These are phyloP conservation scores for Metschnikowia matae DNA, from an alignment of 805 yeast species.

Conservation along the genomic window DNA sequence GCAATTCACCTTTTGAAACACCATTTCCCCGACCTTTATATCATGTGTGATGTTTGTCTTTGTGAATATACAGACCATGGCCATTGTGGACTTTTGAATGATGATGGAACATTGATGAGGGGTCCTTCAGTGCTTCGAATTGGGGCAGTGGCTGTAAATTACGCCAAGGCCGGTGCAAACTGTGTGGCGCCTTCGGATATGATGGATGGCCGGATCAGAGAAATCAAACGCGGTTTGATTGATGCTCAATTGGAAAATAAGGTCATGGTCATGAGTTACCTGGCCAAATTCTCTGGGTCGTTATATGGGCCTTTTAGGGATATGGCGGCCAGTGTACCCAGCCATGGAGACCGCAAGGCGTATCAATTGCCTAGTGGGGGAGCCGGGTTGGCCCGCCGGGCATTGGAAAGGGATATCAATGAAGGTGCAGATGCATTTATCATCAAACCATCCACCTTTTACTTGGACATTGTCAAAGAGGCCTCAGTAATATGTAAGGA, in stretches of 20 bases:
- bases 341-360: constrained; percentile 84
- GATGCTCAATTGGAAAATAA: constrained; percentile 80
- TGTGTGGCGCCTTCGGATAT: constrained; percentile 96
- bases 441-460: constrained; percentile 94
- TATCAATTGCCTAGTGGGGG: constrained; percentile 95
- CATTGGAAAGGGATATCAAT: constrained; percentile 73
- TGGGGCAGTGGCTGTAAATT: constrained; percentile 92
- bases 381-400: constrained; percentile 89
- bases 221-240: constrained; percentile 80
- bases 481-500: constrained; percentile 79
- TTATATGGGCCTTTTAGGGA: constrained; percentile 97
- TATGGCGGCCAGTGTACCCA: constrained; percentile 90
- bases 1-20: constrained; percentile 63
- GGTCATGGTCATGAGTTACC: constrained; percentile 85
- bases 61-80: constrained; percentile 97
- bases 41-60: constrained; percentile 91
- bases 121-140: constrained; percentile 72
- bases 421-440: constrained; percentile 97
- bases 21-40: constrained; percentile 76
- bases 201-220: constrained; percentile 92
- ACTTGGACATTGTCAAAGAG: constrained; percentile 84
- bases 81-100: constrained; percentile 90
- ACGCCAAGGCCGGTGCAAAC: constrained; percentile 93
- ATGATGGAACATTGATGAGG: constrained; percentile 81
- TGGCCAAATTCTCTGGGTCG: constrained; percentile 89